A percentile compares a stretch with the other conserved stretches of the same genome.
Evolutionary conservation across 495 filamentous ascomycete species (phyloP).

Genomic region (Aspergillus cristatus): DNA sequence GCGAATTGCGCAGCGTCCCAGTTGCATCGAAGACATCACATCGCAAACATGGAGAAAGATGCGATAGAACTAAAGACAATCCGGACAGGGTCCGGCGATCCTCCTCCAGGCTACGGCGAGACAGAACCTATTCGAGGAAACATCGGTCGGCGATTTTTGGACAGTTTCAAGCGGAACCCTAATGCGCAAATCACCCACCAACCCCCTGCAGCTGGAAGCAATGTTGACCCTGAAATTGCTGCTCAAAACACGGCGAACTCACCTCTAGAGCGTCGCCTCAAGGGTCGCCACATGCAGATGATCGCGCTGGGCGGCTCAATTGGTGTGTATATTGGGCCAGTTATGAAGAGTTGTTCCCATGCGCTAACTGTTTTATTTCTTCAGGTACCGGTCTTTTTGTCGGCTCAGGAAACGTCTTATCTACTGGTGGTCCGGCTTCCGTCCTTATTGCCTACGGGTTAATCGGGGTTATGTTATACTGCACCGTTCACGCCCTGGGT

Average conservation of each 20-base stretch:
- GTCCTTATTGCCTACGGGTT: constrained; percentile 73
- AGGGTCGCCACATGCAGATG: constrained; percentile 88
- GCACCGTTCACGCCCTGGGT: constrained; percentile 83
- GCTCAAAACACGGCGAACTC: constrained; percentile 67
- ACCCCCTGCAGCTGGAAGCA: constrained; percentile 48
- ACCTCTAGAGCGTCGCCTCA: constrained; percentile 64
- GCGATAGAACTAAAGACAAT: no score
- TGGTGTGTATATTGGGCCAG: constrained; percentile 40
- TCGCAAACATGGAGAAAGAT: no score
- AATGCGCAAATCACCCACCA: constrained; percentile 49
- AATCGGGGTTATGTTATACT: constrained; percentile 85
- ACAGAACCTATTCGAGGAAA: constrained; percentile 18
- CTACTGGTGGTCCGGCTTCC: constrained; percentile 74
- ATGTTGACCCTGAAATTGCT: constrained; percentile 68
- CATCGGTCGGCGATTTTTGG: constrained; percentile 45
- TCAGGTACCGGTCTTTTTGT: constrained; percentile 87
- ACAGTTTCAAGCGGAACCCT: constrained; percentile 80
- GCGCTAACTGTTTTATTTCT: background rate
- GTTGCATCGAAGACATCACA: no score
- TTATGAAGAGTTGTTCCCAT: background rate
- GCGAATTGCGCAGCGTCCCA: no score
- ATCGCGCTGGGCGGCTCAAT: constrained; percentile 95
- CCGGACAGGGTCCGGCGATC: constrained; percentile 8
- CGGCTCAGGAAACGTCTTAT: constrained; percentile 69
- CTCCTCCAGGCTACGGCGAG: constrained; percentile 32